Conservation (phyloP, 129 eudicot species). For the Heracleum sosnowskyi region DNA sequence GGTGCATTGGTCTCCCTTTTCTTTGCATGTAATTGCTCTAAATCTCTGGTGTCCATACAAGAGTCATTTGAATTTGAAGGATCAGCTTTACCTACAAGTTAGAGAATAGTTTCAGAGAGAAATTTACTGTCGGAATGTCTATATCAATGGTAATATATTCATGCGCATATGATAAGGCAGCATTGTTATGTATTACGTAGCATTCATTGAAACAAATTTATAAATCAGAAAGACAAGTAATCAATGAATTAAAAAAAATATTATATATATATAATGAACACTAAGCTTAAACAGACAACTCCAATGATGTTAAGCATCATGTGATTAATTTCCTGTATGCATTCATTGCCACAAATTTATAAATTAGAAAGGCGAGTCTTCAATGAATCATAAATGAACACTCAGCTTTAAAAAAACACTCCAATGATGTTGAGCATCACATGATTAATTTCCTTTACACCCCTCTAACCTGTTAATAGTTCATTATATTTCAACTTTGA, state of each 20-base stretch:
- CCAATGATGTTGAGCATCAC: too few species aligned
- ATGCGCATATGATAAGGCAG: background rate
- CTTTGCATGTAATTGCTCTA: conserved; percentile 15
- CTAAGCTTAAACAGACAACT: too few species aligned
- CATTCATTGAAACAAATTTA: too few species aligned
- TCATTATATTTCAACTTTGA: background rate
- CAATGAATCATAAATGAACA: too few species aligned
- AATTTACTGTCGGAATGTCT: background rate
- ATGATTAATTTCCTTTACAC: too few species aligned
- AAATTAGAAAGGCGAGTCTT: background rate
- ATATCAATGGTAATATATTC: background rate
- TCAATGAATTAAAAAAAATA: too few species aligned
- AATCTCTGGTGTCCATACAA: conserved; percentile 9
- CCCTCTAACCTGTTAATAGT: background rate
- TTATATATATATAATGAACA: too few species aligned
- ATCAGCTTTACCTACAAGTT: conserved; percentile 15
- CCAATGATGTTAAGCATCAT: too few species aligned
- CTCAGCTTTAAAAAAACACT: too few species aligned
- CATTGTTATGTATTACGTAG: background rate
- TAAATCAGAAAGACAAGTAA: too few species aligned
- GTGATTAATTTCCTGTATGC: too few species aligned
- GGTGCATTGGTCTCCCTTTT: conserved; percentile 15
- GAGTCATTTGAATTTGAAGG: conserved; percentile 11
- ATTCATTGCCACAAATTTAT: background rate
- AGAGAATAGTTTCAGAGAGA: conserved; percentile 17